These are phyloP conservation scores for Bauhinia variegata DNA, from an alignment of 306 rosid genomes.

Conservation along the genomic window DNA sequence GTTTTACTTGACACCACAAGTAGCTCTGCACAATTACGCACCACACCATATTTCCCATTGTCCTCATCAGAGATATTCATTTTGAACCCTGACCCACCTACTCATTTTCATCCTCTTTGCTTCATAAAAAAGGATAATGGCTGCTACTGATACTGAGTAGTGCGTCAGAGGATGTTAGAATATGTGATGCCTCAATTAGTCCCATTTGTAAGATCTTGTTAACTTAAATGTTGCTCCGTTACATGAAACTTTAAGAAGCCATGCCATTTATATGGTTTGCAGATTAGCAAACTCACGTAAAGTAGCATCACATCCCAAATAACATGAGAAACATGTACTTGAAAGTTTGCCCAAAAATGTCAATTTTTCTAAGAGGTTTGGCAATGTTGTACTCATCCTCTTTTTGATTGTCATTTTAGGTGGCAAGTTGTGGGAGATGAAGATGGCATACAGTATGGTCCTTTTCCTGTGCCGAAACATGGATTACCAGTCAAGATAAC, in stretches of 20 bases:
- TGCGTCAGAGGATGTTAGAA: conserved; percentile 11
- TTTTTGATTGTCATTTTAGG: conserved; percentile 51
- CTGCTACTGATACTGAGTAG: neutral
- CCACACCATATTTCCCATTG: conserved; percentile 41
- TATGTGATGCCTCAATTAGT: too few species aligned
- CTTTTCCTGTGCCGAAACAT: conserved; percentile 90
- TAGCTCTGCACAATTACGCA: conserved; percentile 41
- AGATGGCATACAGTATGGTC: conserved; percentile 81
- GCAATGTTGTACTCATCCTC: conserved; percentile 30
- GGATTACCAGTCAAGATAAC: conserved; percentile 73
- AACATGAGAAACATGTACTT: conserved; percentile 2
- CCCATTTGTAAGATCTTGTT: too few species aligned
- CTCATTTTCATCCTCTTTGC: conserved; percentile 8
- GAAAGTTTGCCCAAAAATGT: conserved; percentile 6
- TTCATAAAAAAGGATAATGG: neutral
- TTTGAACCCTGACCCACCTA: conserved; percentile 21
- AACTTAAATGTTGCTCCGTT: too few species aligned
- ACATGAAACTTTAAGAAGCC: too few species aligned
- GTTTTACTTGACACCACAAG: conserved; percentile 47
- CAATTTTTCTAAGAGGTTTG: conserved; percentile 4
- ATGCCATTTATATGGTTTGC: too few species aligned
- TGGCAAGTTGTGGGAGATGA: conserved; percentile 70
- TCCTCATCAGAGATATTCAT: conserved; percentile 31
- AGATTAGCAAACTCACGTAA: too few species aligned
- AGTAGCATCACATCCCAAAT: neutral